These are phyloP conservation scores for Trametes maxima DNA, from an alignment of 768 basidiomycete species.

Conservation along the genomic window DNA sequence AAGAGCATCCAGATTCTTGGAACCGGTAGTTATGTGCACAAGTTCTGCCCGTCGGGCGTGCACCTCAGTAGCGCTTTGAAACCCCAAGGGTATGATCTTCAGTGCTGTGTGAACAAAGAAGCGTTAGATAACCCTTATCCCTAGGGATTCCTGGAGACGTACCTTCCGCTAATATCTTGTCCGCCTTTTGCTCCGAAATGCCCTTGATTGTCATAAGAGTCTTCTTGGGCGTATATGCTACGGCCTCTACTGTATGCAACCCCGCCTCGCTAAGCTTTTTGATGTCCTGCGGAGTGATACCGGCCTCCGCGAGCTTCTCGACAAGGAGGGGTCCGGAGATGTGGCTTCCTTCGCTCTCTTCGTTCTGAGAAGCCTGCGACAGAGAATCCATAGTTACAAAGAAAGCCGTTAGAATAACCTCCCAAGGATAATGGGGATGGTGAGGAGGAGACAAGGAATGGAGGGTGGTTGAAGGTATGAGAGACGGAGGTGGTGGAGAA, in stretches of 20 bases:
- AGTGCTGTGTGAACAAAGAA: constrained; percentile 56
- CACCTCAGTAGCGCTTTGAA: constrained; percentile 97
- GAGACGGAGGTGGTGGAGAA: not conserved
- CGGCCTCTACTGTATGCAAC: constrained; percentile 90
- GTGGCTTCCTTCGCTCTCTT: constrained; percentile 53
- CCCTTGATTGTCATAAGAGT: constrained; percentile 88
- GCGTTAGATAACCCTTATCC: not conserved
- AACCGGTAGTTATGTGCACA: constrained; percentile 95
- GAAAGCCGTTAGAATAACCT: not conserved
- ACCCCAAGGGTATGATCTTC: constrained; percentile 96
- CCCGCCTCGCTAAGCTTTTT: constrained; percentile 95
- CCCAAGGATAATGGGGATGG: not conserved
- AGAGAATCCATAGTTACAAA: constrained; percentile 54
- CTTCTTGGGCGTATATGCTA: constrained; percentile 98
- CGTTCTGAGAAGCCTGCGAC: constrained; percentile 50
- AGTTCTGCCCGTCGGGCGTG: constrained; percentile 94
- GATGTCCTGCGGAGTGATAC: constrained; percentile 87
- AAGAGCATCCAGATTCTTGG: constrained; percentile 92
- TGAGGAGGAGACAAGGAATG: not conserved
- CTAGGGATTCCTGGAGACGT: constrained; percentile 26
- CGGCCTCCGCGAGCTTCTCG: constrained; percentile 82
- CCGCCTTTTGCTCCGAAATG: constrained; percentile 95
- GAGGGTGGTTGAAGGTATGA: not conserved
- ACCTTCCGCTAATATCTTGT: constrained; percentile 95
- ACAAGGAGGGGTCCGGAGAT: constrained; percentile 84